Percentiles rank a stretch among this genome's conserved stretches.
Evolutionary conservation across 2,329 filamentous ascomycete species (phyloP).

Genomic region (Xylariaceae sp.): DNA sequence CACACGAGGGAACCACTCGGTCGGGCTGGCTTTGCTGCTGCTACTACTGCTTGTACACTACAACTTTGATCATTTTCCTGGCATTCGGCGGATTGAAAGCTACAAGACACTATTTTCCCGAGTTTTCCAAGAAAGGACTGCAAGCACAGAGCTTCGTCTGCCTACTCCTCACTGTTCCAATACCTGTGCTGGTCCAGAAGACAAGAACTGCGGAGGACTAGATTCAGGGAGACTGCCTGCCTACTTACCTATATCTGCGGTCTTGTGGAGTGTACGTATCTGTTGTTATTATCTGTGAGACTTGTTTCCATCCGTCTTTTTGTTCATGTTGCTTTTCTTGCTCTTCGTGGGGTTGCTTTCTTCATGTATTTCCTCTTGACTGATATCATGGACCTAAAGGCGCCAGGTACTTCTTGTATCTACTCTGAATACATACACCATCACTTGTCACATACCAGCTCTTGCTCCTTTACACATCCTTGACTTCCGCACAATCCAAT

Average conservation of each 20-base stretch:
- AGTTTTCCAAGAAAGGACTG: slow-evolving; percentile 27
- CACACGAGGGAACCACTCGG: too few relatives aligned
- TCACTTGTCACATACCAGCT: slow-evolving; percentile 27
- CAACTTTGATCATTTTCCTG: slow-evolving; percentile 10
- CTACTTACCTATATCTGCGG: not conserved
- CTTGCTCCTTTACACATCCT: slow-evolving; percentile 22
- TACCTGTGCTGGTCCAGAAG: slow-evolving; percentile 5
- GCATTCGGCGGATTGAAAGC: slow-evolving; percentile 4
- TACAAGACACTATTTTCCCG: slow-evolving; percentile 13
- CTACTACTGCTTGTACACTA: slow-evolving; percentile 20
- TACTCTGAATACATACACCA: slow-evolving; percentile 32
- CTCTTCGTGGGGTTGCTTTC: not conserved
- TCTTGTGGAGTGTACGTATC: slow-evolving; percentile 52
- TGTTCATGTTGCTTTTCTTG: slow-evolving; percentile 21
- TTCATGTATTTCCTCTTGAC: slow-evolving; percentile 22
- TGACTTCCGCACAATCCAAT: slow-evolving; percentile 23
- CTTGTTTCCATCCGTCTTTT: slow-evolving; percentile 31
- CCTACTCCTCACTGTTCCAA: slow-evolving; percentile 32
- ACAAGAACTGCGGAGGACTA: too few relatives aligned
- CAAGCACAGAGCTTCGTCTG: slow-evolving; percentile 65
- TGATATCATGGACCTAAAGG: slow-evolving; percentile 31
- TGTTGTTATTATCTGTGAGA: slow-evolving; percentile 34
- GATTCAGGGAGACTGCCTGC: not conserved
- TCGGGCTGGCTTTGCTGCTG: too few relatives aligned
- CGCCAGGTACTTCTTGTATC: slow-evolving; percentile 37